Evolutionary conservation across 371 early-diverging fungal genomes (phyloP).

Genomic region (Mortierella sp.): DNA sequence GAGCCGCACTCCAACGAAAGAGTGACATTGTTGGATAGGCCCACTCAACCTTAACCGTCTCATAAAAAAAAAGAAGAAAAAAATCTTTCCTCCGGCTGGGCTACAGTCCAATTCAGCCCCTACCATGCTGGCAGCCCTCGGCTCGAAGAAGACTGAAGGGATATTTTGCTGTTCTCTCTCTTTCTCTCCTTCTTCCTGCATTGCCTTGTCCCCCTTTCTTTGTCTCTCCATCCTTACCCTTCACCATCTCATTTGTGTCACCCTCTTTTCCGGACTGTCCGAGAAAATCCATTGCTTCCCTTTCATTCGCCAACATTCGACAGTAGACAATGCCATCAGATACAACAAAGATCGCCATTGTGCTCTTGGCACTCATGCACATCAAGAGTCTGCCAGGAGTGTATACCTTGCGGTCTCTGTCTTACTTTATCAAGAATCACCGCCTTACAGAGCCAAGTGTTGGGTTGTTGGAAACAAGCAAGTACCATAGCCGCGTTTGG

Average conservation of each 20-base stretch:
- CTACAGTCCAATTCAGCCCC: no score
- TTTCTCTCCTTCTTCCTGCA: background rate
- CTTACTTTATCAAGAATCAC: conserved; percentile 30
- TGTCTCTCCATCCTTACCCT: no score
- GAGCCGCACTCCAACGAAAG: no score
- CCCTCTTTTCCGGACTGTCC: no score
- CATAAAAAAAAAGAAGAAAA: background rate
- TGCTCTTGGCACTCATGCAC: conserved; percentile 38
- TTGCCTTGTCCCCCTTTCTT: no score
- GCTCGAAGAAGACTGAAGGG: background rate
- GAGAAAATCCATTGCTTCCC: no score
- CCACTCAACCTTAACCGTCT: conserved; percentile 1
- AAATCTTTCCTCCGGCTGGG: background rate
- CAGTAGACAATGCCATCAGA: conserved; percentile 30
- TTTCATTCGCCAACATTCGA: no score
- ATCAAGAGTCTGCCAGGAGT: conserved; percentile 45
- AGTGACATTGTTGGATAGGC: no score
- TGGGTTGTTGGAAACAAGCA: conserved; percentile 38
- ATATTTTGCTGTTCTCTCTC: background rate
- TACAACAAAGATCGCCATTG: conserved; percentile 22
- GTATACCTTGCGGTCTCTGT: conserved; percentile 41
- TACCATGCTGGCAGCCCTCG: no score
- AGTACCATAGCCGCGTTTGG: conserved; percentile 50
- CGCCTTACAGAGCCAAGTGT: conserved; percentile 20
- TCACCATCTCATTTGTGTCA: no score